Percentiles rank a stretch among this genome's conserved stretches.
These are phyloP conservation scores for Flaveria brownii DNA, from an alignment of 129 eudicot genomes.

Conservation along the genomic window DNA sequence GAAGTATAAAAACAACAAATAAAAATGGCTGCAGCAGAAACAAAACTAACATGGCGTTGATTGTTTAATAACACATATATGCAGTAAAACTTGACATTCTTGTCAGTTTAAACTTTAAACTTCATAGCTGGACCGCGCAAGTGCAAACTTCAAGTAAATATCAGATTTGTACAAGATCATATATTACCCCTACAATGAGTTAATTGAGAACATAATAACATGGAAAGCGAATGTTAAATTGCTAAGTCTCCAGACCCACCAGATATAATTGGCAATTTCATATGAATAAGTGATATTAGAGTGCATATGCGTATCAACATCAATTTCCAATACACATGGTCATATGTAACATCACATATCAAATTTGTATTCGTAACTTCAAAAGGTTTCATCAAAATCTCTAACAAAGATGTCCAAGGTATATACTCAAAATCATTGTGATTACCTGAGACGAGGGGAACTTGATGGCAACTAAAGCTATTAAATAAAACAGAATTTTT, in stretches of 20 bases:
- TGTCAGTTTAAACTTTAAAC: background rate
- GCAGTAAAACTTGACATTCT: background rate
- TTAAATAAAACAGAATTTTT: background rate
- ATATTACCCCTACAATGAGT: slow-evolving; percentile 2
- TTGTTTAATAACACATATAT: background rate
- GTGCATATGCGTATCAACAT: background rate
- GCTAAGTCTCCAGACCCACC: background rate
- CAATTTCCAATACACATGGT: background rate
- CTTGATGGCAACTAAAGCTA: slow-evolving; percentile 5
- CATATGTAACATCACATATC: background rate
- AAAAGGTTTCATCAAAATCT: background rate
- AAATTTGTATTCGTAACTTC: background rate
- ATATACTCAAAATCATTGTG: slow-evolving; percentile 1
- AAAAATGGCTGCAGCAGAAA: background rate
- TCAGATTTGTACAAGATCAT: background rate
- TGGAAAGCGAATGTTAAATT: background rate
- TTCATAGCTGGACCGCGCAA: background rate
- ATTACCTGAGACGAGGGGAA: background rate
- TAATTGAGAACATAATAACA: background rate
- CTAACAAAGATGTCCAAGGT: slow-evolving; percentile 2
- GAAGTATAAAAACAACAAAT: background rate
- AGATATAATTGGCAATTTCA: background rate
- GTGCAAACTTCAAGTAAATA: background rate
- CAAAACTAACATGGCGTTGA: slow-evolving; percentile 16
- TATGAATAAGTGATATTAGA: background rate